These are phyloP conservation scores for Protomyces inundatus DNA, from an alignment of 1,139 yeast genomes.

Conservation along the genomic window DNA sequence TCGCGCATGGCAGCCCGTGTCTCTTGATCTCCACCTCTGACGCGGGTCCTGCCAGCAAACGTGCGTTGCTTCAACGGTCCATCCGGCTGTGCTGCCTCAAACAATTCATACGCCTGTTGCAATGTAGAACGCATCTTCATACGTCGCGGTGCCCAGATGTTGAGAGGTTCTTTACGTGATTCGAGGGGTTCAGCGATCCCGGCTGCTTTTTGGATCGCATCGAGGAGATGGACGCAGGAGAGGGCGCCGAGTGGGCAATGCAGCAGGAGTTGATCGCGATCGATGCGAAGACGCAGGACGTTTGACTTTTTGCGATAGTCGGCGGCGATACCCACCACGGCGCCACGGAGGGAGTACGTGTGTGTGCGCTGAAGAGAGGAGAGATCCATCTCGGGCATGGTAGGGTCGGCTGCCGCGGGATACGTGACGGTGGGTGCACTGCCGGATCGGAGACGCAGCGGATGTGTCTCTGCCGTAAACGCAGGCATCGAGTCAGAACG, in stretches of 20 bases:
- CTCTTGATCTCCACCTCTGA: not conserved
- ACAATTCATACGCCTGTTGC: constrained; percentile 12
- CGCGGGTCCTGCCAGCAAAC: not conserved
- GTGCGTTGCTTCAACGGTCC: constrained; percentile 9
- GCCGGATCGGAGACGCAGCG: not conserved
- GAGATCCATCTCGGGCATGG: not conserved
- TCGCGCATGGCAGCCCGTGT: too few relatives aligned
- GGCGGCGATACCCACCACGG: constrained; percentile 51
- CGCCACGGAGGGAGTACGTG: constrained; percentile 14
- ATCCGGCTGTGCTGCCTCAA: constrained; percentile 12
- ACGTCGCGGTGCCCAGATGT: constrained; percentile 15
- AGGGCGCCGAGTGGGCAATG: constrained; percentile 47
- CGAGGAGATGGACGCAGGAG: constrained; percentile 62
- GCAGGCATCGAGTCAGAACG: not conserved
- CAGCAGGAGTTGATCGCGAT: constrained; percentile 61
- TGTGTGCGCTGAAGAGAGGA: not conserved
- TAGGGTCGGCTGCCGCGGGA: not conserved
- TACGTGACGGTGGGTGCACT: not conserved
- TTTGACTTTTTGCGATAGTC: constrained; percentile 60
- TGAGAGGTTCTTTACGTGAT: constrained; percentile 5
- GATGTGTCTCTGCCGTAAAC: not conserved
- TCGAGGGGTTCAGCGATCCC: constrained; percentile 37
- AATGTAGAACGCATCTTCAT: not conserved
- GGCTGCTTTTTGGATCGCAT: constrained; percentile 42
- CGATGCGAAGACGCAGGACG: constrained; percentile 59